Evolutionary conservation across 1,284 basidiomycete species (phyloP).

Genomic region (Ceratobasidium sp.): DNA sequence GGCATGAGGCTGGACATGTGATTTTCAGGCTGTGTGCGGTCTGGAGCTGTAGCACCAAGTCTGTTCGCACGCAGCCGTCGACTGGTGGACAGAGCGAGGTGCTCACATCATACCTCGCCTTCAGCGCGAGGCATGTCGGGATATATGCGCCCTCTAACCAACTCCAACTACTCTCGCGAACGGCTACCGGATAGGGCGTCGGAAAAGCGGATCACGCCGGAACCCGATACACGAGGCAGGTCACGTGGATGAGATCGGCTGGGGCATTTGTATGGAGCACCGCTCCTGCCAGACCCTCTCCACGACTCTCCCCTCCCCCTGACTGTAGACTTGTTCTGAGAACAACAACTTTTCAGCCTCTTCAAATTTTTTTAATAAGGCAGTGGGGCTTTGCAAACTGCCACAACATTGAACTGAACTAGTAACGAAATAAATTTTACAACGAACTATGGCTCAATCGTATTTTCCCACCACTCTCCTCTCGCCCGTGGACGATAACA

Average conservation of each 20-base stretch:
- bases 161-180: neutral
- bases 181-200: neutral
- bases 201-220: constrained; percentile 39
- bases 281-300: neutral
- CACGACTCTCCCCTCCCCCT: constrained; percentile 31
- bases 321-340: constrained; percentile 10
- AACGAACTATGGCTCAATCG: constrained; percentile 43
- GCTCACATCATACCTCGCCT: too few species aligned
- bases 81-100: too few species aligned
- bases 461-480: constrained; percentile 45
- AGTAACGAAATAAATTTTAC: neutral
- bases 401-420: constrained; percentile 18
- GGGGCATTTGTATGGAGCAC: constrained; percentile 11
- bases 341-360: neutral
- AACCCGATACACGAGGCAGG: constrained; percentile 42
- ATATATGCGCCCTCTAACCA: constrained; percentile 3
- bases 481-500: constrained; percentile 23
- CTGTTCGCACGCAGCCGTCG: neutral
- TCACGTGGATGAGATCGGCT: constrained; percentile 22
- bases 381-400: neutral
- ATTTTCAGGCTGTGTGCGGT: constrained; percentile 8
- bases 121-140: neutral
- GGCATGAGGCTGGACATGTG: constrained; percentile 5
- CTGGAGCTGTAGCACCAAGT: neutral
- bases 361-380: constrained; percentile 24